phyloP scores from a whole-genome alignment of 371 early-diverging fungal genomes.

The Mucor sp. region DNA sequence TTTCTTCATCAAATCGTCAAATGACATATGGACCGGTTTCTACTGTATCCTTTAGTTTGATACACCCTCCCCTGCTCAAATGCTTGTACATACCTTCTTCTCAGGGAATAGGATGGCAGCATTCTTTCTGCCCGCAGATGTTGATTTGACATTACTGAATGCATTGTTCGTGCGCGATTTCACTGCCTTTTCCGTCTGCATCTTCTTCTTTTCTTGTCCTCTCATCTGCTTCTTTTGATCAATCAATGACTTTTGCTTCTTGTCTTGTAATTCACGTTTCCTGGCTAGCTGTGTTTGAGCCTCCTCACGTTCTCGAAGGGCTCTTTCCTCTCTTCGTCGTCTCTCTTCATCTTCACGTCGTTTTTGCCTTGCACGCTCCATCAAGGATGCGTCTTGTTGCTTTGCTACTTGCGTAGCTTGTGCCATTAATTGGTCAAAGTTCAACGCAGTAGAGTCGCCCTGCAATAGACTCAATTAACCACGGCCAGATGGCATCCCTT shows the following conservation, averaged over 20 bases:
- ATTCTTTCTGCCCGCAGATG: neutral
- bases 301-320: conserved; percentile 32
- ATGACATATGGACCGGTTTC: conserved; percentile 40
- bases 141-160: neutral
- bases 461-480: neutral
- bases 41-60: neutral
- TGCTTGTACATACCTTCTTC: conserved; percentile 16
- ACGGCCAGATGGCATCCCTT: neutral
- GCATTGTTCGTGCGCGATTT: conserved; percentile 5
- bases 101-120: conserved; percentile 13
- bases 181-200: neutral
- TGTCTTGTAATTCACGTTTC: conserved; percentile 25
- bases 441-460: conserved; percentile 18
- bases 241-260: conserved; percentile 14
- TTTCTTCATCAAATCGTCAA: conserved; percentile 39
- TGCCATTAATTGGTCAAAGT: conserved; percentile 42
- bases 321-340: conserved; percentile 31
- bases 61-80: neutral
- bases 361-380: conserved; percentile 34
- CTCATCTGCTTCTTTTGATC: conserved; percentile 24
- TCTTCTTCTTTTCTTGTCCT: neutral
- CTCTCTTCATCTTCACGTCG: conserved; percentile 35
- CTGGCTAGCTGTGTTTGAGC: conserved; percentile 20
- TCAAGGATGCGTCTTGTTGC: conserved; percentile 34
- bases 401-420: conserved; percentile 40